Base-by-base conservation (phyloP, 2,329 filamentous ascomycete genomes). In the Fusarium siculi region DNA sequence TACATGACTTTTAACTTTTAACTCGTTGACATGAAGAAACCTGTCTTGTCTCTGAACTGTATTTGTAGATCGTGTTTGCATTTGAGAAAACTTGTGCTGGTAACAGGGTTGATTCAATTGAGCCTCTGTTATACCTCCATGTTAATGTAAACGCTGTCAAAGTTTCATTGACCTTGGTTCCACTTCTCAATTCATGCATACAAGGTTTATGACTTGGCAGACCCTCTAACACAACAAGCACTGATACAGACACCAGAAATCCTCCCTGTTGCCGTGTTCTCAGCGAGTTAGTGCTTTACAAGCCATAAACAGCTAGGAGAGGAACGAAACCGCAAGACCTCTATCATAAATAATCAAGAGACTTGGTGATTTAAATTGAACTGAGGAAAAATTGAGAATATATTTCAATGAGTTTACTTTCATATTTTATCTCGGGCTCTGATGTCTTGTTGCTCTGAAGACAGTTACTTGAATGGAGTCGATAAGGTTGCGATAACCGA, bases 81-180 rank as follows among this genome's bases (percentile, higher is more conserved):
- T 23, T 15, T 8, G 11, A 18, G 5, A 6, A 3, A 2, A 12
- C 15, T 37, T 28, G 19, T 18, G 18, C 14, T 0, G 1, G 0
- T n/a, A 7, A 6, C 8, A 9, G 23, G 12, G 5, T 5, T 25
- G 12, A 36, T 19, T 25, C 10, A 36, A 4, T 1, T 19, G 2
- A 11, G n/a, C 18, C 49, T 21, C 36, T 36, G 49, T 34, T 6
- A n/a, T 19, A 19, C 1, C 6, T 52, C 23, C 11, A 18, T 23
- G 11, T 32, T 14, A 0, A 11, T 19, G 14, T 19, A 19, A 15
- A 23, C 5, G 6, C 16, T 7, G 4, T 10, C n/a, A 23, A 50
- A 50, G 4, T 0, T 14, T 23, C 4, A 19, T 23, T 34, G 21
- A 11, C 4, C 19, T 19, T 19, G 9, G 4, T 9, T 10, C 4